These are phyloP conservation scores for Symmetrospora coprosmae DNA, from an alignment of 768 basidiomycete genomes.

Conservation along the genomic window DNA sequence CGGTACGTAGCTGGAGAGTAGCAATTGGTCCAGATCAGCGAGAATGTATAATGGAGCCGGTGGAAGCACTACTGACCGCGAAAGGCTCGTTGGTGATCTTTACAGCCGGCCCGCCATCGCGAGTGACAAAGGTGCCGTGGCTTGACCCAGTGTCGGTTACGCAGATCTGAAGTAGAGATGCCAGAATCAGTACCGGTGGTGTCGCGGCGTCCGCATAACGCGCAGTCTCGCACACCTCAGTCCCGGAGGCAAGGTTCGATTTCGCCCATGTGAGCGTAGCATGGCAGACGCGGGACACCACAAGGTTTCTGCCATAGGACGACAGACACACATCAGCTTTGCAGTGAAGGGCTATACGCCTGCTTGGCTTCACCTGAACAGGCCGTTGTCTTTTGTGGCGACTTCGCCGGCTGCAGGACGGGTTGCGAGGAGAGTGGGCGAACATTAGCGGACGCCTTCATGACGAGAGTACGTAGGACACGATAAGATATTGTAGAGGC, in stretches of 20 bases:
- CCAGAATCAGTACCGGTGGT: not conserved
- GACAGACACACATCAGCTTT: not conserved
- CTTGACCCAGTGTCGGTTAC: not conserved
- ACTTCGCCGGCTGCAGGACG: constrained; percentile 7
- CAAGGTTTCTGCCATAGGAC: not conserved
- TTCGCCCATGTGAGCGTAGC: not conserved
- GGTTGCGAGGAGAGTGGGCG: too few species aligned
- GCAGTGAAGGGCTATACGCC: not conserved
- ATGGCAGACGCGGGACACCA: not conserved
- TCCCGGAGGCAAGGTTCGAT: too few species aligned
- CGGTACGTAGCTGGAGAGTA: too few species aligned
- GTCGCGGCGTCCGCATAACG: too few species aligned
- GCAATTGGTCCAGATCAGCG: too few species aligned
- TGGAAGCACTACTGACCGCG: too few species aligned
- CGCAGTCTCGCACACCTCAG: too few species aligned
- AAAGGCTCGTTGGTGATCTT: too few species aligned
- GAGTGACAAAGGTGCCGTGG: not conserved
- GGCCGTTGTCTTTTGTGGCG: not conserved
- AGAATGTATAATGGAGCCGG: too few species aligned
- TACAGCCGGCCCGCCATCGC: not conserved
- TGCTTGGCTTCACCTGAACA: not conserved
- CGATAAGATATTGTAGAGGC: too few species aligned
- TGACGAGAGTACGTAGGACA: too few species aligned
- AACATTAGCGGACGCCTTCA: too few species aligned
- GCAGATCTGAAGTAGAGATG: not conserved